A percentile compares a stretch with the other conserved stretches of the same genome.
These are phyloP conservation scores for Aspergillus mulundensis DNA, from an alignment of 495 filamentous ascomycete genomes.

Conservation along the genomic window DNA sequence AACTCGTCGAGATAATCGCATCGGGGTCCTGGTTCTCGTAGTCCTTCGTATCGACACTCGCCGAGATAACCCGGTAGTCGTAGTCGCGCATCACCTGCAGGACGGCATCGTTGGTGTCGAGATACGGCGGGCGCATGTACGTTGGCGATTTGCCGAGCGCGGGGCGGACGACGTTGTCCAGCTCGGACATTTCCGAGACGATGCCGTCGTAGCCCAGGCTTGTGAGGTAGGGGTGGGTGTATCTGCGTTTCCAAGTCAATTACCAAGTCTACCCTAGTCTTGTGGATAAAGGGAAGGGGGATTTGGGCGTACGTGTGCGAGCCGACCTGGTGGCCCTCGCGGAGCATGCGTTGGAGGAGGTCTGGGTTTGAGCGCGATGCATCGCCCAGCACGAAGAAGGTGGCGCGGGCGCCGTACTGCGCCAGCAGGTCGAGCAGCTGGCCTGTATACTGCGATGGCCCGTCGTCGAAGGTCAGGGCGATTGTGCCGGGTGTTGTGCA, in stretches of 20 bases:
- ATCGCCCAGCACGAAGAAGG: slow-evolving; percentile 71
- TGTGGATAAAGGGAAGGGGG: too few relatives aligned
- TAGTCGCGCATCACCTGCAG: slow-evolving; percentile 29
- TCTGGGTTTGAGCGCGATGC: slow-evolving; percentile 47
- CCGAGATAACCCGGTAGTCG: slow-evolving; percentile 40
- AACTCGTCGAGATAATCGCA: slow-evolving; percentile 22
- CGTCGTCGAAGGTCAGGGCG: slow-evolving; percentile 76
- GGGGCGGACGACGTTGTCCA: slow-evolving; percentile 64
- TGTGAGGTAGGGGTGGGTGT: slow-evolving; percentile 61
- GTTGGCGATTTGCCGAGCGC: slow-evolving; percentile 70
- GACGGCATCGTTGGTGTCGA: slow-evolving; percentile 28
- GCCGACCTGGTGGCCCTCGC: slow-evolving; percentile 68
- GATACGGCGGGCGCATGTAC: slow-evolving; percentile 58
- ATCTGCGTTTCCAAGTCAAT: slow-evolving; percentile 17
- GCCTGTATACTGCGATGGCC: slow-evolving; percentile 61
- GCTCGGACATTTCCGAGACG: slow-evolving; percentile 60
- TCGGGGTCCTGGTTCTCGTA: slow-evolving; percentile 32
- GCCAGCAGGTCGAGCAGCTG: slow-evolving; percentile 59
- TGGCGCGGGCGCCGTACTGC: slow-evolving; percentile 58
- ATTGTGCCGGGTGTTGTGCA: slow-evolving; percentile 56
- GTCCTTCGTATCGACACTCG: slow-evolving; percentile 45
- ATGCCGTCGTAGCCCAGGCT: slow-evolving; percentile 48
- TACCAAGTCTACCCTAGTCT: too few relatives aligned
- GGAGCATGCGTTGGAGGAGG: slow-evolving; percentile 56
- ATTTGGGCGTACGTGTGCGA: slow-evolving; percentile 65